Evolutionary conservation across 495 filamentous ascomycete genomes (phyloP), one percentile per base, ranked within the genome.

Genomic region (Trypethelium eluteriae): DNA sequence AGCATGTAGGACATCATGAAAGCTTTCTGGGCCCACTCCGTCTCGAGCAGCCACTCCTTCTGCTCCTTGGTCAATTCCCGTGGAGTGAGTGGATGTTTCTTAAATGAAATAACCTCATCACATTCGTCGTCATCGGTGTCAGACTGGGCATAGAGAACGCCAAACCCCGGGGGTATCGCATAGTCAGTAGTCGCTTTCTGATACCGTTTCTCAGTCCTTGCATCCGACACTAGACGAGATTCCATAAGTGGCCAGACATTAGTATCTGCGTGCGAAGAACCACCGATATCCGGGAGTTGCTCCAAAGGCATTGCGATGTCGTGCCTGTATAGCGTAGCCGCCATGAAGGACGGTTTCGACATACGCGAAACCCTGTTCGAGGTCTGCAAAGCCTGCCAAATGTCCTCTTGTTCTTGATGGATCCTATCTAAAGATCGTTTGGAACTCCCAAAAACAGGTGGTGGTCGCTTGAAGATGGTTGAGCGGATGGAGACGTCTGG

Each of bases 1-100:
- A 85, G 74, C 65, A 80, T 76, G 68, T 84, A 86, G 2, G 83
- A 82, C 12, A 80, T 78, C 34, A 87, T 73, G 50, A 87, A 83
- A 3, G 83, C 84, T 34, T 77, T 69, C 66, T 87, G 83, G 5
- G 84, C 83, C 79, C 83, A 83, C 38, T 82, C 77, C 18, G 80
- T 82, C 69, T 86, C 82, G 35, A 83, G 71, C 10, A 87, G 70
- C 81, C 84, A 83, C 69, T 85, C 82, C 46, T 75, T 79, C 72
- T 87, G 84, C 5, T 79, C 71, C n/a, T 75, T 74, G 2, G 79
- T 81, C 3, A 85, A 75, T 38, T 78, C 66, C 53, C 73, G 73
- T 10, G 83, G 82, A 59, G 34, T 59, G 4, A 59, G 34, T 34
- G 53, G 53, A 59, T 59, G 32, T 10, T 59, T 4, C 53, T 59